These are phyloP conservation scores for Botryosphaeria dothidea DNA, from an alignment of 2,329 filamentous ascomycete species.

Conservation along the genomic window DNA sequence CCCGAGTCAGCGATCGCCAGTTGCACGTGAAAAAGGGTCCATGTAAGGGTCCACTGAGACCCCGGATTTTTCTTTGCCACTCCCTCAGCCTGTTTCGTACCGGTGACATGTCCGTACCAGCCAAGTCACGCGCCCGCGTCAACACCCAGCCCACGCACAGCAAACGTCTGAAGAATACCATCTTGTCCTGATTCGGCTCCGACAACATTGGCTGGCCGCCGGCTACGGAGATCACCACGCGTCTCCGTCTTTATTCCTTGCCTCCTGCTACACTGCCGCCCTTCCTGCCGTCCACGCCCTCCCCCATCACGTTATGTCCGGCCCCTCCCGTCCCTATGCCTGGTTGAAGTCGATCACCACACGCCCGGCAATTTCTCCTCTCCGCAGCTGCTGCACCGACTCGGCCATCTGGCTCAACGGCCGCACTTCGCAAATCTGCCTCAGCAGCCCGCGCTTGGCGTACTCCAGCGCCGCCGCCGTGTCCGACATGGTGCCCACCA, in stretches of 20 bases:
- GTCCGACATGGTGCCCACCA: slow-evolving; percentile 52
- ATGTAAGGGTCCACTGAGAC: not conserved
- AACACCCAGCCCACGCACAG: too few relatives aligned
- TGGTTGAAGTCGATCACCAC: slow-evolving; percentile 57
- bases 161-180: too few relatives aligned
- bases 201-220: too few relatives aligned
- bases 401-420: slow-evolving; percentile 50
- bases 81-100: not conserved
- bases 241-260: too few relatives aligned
- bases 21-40: not conserved
- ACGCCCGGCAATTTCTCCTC: slow-evolving; percentile 53
- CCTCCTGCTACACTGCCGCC: too few relatives aligned
- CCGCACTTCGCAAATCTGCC: slow-evolving; percentile 52
- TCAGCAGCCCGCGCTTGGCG: slow-evolving; percentile 51
- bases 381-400: slow-evolving; percentile 51
- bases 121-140: too few relatives aligned
- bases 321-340: slow-evolving; percentile 17
- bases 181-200: too few relatives aligned
- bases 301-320: not conserved
- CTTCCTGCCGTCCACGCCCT: too few relatives aligned
- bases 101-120: not conserved
- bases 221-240: too few relatives aligned
- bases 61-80: not conserved
- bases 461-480: slow-evolving; percentile 50
- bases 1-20: not conserved